These are phyloP conservation scores for Trichomonascaceae sp. DNA, from an alignment of 1,139 yeast species.

Conservation along the genomic window DNA sequence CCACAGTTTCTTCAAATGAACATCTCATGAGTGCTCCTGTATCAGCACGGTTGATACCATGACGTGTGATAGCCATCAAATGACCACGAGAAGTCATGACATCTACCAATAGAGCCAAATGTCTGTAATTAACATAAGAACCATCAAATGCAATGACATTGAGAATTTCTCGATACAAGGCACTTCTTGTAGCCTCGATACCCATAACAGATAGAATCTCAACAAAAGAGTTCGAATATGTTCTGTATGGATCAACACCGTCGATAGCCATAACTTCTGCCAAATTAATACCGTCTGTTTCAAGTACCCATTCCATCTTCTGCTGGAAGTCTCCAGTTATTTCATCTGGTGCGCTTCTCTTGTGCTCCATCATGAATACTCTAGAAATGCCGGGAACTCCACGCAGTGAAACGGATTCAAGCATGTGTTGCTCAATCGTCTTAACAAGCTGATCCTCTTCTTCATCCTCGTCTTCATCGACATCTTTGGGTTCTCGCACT, in stretches of 20 bases:
- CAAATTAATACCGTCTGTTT: constrained; percentile 96
- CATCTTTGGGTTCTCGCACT: constrained; percentile 88
- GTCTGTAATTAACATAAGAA: constrained; percentile 98
- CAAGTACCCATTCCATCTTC: constrained; percentile 95
- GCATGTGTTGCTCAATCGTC: constrained; percentile 93
- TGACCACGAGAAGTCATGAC: constrained; percentile 99
- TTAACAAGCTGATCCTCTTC: constrained; percentile 97
- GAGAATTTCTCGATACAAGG: constrained; percentile 86
- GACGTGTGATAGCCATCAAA: constrained; percentile 98
- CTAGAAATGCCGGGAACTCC: constrained; percentile 95
- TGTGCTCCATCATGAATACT: constrained; percentile 89
- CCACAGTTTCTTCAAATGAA: constrained; percentile 98
- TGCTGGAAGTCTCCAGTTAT: constrained; percentile 76
- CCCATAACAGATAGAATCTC: constrained; percentile 94
- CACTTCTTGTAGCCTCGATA: constrained; percentile 96
- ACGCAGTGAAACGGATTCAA: constrained; percentile 87
- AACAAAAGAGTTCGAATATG: constrained; percentile 93
- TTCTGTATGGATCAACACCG: constrained; percentile 86
- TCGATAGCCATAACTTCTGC: constrained; percentile 93
- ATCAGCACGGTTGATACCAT: constrained; percentile 97
- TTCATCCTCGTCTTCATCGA: constrained; percentile 90
- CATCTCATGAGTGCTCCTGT: constrained; percentile 99
- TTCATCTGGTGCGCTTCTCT: constrained; percentile 68
- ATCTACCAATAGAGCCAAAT: constrained; percentile 94
- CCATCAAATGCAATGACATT: constrained; percentile 99